phyloP scores from a whole-genome alignment of 2,329 filamentous ascomycete genomes.

The Coniosporium tulheliwenetii region DNA sequence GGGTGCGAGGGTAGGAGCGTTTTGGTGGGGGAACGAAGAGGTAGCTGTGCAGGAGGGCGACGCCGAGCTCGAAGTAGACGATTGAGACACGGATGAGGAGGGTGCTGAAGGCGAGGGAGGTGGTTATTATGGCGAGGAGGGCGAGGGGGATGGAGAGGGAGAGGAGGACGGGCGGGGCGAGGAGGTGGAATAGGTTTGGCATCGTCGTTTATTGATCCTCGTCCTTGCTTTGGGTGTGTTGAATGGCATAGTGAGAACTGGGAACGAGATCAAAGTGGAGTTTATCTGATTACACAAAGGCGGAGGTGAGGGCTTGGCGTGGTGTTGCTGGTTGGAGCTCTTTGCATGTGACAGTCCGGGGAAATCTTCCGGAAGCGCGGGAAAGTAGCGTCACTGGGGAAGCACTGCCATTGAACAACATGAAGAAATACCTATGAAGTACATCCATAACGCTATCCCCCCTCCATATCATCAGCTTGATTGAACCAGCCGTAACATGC shows the following conservation, averaged over 20 bases:
- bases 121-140: constrained; percentile 21
- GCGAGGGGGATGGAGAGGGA: constrained; percentile 21
- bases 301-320: too few relatives aligned
- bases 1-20: constrained; percentile 8
- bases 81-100: constrained; percentile 22
- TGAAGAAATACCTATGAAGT: too few relatives aligned
- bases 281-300: background rate
- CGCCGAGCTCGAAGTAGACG: constrained; percentile 25
- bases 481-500: background rate
- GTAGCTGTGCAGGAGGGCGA: constrained; percentile 22
- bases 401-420: too few relatives aligned
- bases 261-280: background rate
- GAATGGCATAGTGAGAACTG: background rate
- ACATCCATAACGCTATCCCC: too few relatives aligned
- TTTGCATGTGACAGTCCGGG: too few relatives aligned
- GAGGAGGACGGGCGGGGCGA: constrained; percentile 20
- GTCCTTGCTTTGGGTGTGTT: too few relatives aligned
- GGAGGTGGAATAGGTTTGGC: constrained; percentile 12
- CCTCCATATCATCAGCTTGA: too few relatives aligned
- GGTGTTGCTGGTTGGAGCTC: too few relatives aligned
- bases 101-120: constrained; percentile 19
- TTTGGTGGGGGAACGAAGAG: constrained; percentile 11
- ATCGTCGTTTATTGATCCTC: background rate
- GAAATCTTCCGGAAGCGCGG: too few relatives aligned
- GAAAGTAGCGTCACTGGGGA: too few relatives aligned